Base-by-base conservation (phyloP, 352 stramenopile genomes). In the Phytophthora hybrid region DNA sequence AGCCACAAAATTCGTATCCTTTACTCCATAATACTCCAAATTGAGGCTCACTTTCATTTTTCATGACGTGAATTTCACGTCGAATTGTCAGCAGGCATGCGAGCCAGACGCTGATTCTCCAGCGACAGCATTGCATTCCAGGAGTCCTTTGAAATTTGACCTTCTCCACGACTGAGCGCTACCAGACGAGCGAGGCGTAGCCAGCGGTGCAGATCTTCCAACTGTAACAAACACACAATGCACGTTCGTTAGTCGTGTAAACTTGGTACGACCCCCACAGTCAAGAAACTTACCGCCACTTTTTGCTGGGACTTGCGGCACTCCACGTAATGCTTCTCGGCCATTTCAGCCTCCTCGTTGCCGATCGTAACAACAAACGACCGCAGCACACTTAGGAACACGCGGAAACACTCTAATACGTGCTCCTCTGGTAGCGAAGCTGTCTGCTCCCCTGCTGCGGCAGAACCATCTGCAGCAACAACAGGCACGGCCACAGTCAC, bases 121-220 rank as follows among this genome's bases (percentile, higher is more conserved):
- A 95, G 59, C 1, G 63, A 70, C 53, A 94, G 64, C 82, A 92
- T 90, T 66, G 80, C 59, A 19, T 93, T 29, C 89, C 89, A 96
- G 6, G 72, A 74, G 8, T 26, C 49, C 11, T 67, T 83, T 5
- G 84, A 79, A 13, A 94, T 82, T 0, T 71, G 61, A 10, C 82
- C 85, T 67, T 91, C 79, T 3, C 86, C 89, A 41, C 77, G 61
- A 64, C 89, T 94, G 4, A 96, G 60, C 3, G 89, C 84, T 41
- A 93, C 56, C 14, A 96, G 65, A n/a, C 89, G 87, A 52, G 83
- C 86, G 31, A 96, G 46, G 18, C 89, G 82, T 47, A 96, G 63
- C 84, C 88, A 93, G 4, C 89, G 86, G 54, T 96, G 87, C 31
- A 96, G 66, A 66, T 96, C 89, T 18, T 96, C 84, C 19, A 86